These are phyloP conservation scores for Discostella stelligera DNA, from an alignment of 352 stramenopile genomes.

Conservation along the genomic window DNA sequence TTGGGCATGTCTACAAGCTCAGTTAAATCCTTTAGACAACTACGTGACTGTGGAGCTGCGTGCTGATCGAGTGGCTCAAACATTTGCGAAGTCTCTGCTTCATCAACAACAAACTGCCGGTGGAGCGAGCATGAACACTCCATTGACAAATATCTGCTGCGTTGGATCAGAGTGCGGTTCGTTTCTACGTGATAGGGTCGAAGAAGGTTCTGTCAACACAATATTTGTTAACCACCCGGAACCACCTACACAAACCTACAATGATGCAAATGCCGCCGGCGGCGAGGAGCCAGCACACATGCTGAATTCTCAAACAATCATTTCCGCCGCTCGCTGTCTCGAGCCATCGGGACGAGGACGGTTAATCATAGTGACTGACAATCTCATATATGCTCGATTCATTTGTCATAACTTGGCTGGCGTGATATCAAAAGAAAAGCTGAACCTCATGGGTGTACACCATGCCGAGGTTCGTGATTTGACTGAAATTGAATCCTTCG, in stretches of 20 bases:
- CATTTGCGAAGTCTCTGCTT: slow-evolving; percentile 56
- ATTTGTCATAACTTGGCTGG: slow-evolving; percentile 60
- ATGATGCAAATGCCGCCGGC: slow-evolving; percentile 30
- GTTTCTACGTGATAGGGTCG: slow-evolving; percentile 61
- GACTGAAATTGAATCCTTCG: slow-evolving; percentile 31
- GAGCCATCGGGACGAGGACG: slow-evolving; percentile 34
- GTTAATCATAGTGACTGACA: slow-evolving; percentile 78
- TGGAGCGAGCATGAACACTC: slow-evolving; percentile 5
- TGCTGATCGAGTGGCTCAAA: slow-evolving; percentile 72
- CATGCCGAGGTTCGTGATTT: slow-evolving; percentile 32
- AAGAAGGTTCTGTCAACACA: slow-evolving; percentile 44
- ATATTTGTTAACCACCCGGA: slow-evolving; percentile 81
- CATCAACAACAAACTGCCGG: slow-evolving; percentile 6
- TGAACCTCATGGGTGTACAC: slow-evolving; percentile 22
- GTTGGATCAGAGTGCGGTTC: slow-evolving; percentile 67
- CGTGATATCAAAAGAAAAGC: slow-evolving; percentile 13
- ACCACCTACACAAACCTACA: slow-evolving; percentile 73
- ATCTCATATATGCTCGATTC: slow-evolving; percentile 69
- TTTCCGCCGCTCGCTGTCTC: slow-evolving; percentile 53
- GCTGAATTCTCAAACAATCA: slow-evolving; percentile 61
- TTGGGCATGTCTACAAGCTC: slow-evolving; percentile 66
- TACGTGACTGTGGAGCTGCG: slow-evolving; percentile 77
- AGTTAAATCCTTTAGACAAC: slow-evolving; percentile 55
- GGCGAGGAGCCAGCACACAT: slow-evolving; percentile 77
- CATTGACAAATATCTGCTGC: slow-evolving; percentile 68